These are phyloP conservation scores for Sclerotinia subarctica DNA, from an alignment of 2,329 filamentous ascomycete species.

Conservation along the genomic window DNA sequence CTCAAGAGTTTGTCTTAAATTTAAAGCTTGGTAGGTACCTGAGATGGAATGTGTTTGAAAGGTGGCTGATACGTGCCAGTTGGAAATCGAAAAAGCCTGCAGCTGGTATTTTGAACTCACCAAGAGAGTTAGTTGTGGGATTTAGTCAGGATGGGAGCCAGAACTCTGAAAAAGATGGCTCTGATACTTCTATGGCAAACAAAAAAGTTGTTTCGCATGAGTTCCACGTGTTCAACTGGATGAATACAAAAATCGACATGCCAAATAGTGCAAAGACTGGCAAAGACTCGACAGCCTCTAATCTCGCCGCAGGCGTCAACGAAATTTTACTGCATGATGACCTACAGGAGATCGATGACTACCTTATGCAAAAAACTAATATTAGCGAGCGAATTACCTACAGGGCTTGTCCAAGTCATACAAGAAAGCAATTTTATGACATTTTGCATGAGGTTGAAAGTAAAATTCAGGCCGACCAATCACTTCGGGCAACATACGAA, in stretches of 20 bases:
- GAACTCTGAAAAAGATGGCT: not conserved
- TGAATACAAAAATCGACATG: not conserved
- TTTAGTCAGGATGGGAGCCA: not conserved
- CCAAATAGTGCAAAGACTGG: not conserved
- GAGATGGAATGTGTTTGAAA: not conserved
- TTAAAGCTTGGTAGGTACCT: not conserved
- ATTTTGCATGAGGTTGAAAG: constrained; percentile 19
- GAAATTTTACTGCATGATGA: constrained; percentile 2
- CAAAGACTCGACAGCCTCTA: not conserved
- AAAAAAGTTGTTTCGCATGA: not conserved
- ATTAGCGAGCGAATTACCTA: not conserved
- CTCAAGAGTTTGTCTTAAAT: not conserved
- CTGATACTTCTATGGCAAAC: not conserved
- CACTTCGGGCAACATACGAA: constrained; percentile 28
- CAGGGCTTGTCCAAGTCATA: not conserved
- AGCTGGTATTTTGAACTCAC: not conserved
- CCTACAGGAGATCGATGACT: constrained; percentile 8
- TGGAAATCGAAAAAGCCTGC: not conserved
- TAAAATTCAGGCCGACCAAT: constrained; percentile 24
- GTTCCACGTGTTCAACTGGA: not conserved
- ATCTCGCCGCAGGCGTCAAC: not conserved
- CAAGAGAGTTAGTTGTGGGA: not conserved
- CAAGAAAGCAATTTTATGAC: constrained; percentile 2
- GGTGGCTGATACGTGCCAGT: not conserved
- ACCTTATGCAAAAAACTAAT: constrained; percentile 1